phyloP scores from a whole-genome alignment of 306 rosid species.

The Vigna hirtella region DNA sequence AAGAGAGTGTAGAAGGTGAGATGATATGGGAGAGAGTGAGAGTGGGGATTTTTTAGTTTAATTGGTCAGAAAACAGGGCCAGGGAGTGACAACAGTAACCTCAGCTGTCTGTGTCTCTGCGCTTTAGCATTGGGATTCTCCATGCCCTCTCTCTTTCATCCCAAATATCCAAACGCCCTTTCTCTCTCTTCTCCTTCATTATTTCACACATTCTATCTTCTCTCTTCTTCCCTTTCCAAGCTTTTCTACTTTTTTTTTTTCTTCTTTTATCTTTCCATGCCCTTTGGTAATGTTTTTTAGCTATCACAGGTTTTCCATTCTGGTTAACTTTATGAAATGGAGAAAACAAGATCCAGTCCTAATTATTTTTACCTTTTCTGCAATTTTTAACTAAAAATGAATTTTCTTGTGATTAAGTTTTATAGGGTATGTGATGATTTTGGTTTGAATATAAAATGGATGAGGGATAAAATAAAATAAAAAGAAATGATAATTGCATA shows the following conservation, averaged over 20 bases:
- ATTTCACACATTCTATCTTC: slow-evolving; percentile 45
- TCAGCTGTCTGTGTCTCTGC: slow-evolving; percentile 66
- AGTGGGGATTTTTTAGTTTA: slow-evolving; percentile 49
- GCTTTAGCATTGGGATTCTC: slow-evolving; percentile 76
- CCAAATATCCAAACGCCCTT: slow-evolving; percentile 60
- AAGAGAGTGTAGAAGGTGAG: not conserved
- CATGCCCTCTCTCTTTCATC: slow-evolving; percentile 54
- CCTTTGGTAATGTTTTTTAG: slow-evolving; percentile 3
- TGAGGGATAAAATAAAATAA: not conserved
- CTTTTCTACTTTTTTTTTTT: not conserved
- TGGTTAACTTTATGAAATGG: no score
- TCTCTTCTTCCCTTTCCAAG: not conserved
- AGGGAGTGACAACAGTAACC: slow-evolving; percentile 60
- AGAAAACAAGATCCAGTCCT: no score
- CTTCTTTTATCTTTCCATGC: not conserved
- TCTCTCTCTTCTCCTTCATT: slow-evolving; percentile 53
- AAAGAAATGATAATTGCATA: slow-evolving; percentile 34
- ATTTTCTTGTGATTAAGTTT: no score
- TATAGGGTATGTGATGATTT: not conserved
- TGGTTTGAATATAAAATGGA: not conserved
- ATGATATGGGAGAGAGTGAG: slow-evolving; percentile 26
- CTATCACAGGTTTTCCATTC: slow-evolving; percentile 13
- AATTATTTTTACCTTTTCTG: no score
- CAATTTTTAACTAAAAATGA: no score
- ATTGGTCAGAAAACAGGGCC: slow-evolving; percentile 46